These are phyloP conservation scores for Aristolochia fimbriata DNA, from an alignment of 164 flowering plant species.

Conservation along the genomic window DNA sequence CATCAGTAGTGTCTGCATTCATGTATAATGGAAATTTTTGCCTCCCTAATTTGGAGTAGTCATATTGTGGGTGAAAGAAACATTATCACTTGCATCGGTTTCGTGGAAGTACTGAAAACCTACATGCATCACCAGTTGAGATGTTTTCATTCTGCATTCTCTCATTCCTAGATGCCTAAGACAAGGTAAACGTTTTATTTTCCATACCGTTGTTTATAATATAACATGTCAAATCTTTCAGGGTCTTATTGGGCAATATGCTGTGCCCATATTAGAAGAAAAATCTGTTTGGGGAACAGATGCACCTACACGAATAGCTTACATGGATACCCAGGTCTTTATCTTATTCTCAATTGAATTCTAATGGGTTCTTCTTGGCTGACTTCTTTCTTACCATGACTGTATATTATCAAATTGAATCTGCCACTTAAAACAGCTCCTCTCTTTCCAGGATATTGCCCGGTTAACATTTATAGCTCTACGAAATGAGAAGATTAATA, in stretches of 20 bases:
- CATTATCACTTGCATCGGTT: no score
- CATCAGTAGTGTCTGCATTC: no score
- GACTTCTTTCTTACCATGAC: neutral
- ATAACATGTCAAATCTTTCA: slow-evolving; percentile 12
- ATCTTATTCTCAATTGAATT: neutral
- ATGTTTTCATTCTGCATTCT: neutral
- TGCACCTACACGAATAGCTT: slow-evolving; percentile 94
- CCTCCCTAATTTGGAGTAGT: no score
- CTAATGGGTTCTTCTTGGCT: neutral
- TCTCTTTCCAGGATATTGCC: slow-evolving; percentile 67
- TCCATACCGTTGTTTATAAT: neutral
- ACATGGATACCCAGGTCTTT: slow-evolving; percentile 97
- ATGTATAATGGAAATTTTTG: no score
- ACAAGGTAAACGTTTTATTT: neutral
- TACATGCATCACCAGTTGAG: neutral
- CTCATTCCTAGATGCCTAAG: no score
- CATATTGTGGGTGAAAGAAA: no score
- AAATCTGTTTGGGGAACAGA: slow-evolving; percentile 99
- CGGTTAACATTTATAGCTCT: slow-evolving; percentile 82
- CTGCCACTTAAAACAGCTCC: neutral
- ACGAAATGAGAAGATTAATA: slow-evolving; percentile 70
- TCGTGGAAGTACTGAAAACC: neutral
- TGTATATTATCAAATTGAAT: neutral
- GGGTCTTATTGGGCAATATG: slow-evolving; percentile 98
- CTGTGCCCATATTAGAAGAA: slow-evolving; percentile 92